Evolutionary conservation across 768 basidiomycete genomes (phyloP).

Genomic region (Russula sp.): DNA sequence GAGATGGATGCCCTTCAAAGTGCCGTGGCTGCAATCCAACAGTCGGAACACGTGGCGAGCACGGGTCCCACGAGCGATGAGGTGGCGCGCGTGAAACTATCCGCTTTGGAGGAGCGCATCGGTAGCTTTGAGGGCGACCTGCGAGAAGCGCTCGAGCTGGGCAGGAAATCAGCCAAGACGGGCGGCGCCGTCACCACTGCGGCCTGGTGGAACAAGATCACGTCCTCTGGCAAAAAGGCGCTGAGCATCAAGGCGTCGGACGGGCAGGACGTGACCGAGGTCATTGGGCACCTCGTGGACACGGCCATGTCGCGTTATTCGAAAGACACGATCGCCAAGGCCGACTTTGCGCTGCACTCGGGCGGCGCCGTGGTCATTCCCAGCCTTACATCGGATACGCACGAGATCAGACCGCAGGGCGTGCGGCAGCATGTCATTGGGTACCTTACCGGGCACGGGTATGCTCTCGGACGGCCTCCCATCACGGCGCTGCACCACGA

Average conservation of each 20-base stretch:
- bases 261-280: constrained; percentile 62
- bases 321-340: constrained; percentile 72
- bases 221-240: constrained; percentile 30
- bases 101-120: constrained; percentile 54
- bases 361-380: constrained; percentile 78
- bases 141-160: constrained; percentile 64
- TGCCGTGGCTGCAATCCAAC: constrained; percentile 30
- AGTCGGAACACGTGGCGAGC: constrained; percentile 2
- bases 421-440: constrained; percentile 43
- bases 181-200: constrained; percentile 31
- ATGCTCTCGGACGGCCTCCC: constrained; percentile 70
- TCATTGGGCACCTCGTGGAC: constrained; percentile 73
- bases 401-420: constrained; percentile 52
- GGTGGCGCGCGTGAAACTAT: constrained; percentile 48
- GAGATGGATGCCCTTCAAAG: constrained; percentile 19
- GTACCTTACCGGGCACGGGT: constrained; percentile 50
- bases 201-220: constrained; percentile 68
- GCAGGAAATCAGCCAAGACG: constrained; percentile 40
- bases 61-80: constrained; percentile 36
- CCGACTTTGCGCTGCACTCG: constrained; percentile 83
- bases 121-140: constrained; percentile 54
- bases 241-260: constrained; percentile 65
- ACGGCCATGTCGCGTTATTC: constrained; percentile 58
- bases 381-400: constrained; percentile 72
- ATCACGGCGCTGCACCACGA: constrained; percentile 87